A percentile compares a stretch with the other conserved stretches of the same genome.
phyloP scores from a whole-genome alignment of 2,329 filamentous ascomycete genomes.

The Ophiostoma ulmi region DNA sequence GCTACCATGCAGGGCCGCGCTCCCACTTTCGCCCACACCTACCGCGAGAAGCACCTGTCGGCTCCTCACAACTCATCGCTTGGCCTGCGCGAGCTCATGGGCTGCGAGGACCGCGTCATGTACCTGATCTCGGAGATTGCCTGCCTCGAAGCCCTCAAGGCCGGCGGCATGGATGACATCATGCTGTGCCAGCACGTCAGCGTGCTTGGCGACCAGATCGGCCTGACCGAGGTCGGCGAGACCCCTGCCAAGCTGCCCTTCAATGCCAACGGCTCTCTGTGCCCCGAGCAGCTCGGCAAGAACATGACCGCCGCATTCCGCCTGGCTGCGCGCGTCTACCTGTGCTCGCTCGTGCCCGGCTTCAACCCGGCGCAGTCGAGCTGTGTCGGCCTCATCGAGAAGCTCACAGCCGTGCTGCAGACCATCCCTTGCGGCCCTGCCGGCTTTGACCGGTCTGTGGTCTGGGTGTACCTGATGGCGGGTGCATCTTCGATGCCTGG shows the following conservation, averaged over 20 bases:
- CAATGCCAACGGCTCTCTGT: slow-evolving; percentile 67
- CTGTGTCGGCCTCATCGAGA: slow-evolving; percentile 70
- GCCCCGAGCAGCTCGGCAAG: slow-evolving; percentile 74
- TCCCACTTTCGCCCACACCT: slow-evolving; percentile 88
- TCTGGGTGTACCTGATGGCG: slow-evolving; percentile 88
- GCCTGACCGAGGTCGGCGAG: slow-evolving; percentile 66
- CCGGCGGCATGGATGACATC: slow-evolving; percentile 76
- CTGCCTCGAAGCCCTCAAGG: slow-evolving; percentile 85
- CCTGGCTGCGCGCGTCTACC: slow-evolving; percentile 86
- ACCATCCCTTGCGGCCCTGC: slow-evolving; percentile 74
- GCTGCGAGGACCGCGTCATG: slow-evolving; percentile 95
- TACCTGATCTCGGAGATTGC: slow-evolving; percentile 97
- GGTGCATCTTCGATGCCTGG: slow-evolving; percentile 69
- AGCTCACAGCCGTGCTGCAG: slow-evolving; percentile 69
- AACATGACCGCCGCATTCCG: slow-evolving; percentile 92
- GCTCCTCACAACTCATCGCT: slow-evolving; percentile 52
- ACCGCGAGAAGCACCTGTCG: slow-evolving; percentile 86
- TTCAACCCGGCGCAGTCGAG: slow-evolving; percentile 71
- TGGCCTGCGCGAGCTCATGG: slow-evolving; percentile 89
- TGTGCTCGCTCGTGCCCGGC: slow-evolving; percentile 90
- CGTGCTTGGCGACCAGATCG: slow-evolving; percentile 80
- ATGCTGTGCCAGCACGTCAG: slow-evolving; percentile 84
- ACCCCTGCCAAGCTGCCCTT: slow-evolving; percentile 55
- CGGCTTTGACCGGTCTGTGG: slow-evolving; percentile 84
- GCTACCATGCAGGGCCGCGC: slow-evolving; percentile 84